These are phyloP conservation scores for Aegilops tauschii DNA, from an alignment of 176 grass and related monocot species.

Conservation along the genomic window DNA sequence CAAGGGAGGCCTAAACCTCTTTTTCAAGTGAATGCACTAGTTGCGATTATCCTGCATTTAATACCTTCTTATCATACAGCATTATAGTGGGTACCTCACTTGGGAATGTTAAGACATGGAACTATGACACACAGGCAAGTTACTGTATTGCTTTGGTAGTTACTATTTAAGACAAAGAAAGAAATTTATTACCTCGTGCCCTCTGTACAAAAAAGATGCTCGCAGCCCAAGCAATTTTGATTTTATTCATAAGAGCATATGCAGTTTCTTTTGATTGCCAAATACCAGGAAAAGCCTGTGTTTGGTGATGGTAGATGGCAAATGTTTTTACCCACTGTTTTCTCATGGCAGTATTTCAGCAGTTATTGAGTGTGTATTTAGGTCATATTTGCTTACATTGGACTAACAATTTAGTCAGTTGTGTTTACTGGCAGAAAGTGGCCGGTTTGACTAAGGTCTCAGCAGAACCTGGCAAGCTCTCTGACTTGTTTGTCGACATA, in stretches of 20 bases:
- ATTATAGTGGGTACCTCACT: neutral
- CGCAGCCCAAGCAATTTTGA: neutral
- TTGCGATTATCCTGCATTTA: neutral
- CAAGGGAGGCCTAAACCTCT: neutral
- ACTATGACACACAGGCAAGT: neutral
- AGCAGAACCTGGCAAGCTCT: neutral
- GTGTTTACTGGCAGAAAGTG: neutral
- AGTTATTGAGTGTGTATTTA: no score
- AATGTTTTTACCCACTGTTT: neutral
- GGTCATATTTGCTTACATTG: neutral
- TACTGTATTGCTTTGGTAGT: neutral
- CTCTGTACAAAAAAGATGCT: neutral
- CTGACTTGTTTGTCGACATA: neutral
- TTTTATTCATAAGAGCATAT: neutral
- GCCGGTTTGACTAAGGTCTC: neutral
- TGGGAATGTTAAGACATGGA: neutral
- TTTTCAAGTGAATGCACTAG: neutral
- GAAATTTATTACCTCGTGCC: neutral
- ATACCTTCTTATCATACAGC: neutral
- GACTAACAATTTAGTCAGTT: neutral
- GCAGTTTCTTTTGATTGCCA: neutral
- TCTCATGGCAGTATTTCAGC: neutral
- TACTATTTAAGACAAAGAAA: neutral
- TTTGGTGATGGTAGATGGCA: neutral
- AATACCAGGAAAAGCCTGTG: neutral